These are phyloP conservation scores for Tulasnella sp. DNA, from an alignment of 768 basidiomycete genomes.

Conservation along the genomic window DNA sequence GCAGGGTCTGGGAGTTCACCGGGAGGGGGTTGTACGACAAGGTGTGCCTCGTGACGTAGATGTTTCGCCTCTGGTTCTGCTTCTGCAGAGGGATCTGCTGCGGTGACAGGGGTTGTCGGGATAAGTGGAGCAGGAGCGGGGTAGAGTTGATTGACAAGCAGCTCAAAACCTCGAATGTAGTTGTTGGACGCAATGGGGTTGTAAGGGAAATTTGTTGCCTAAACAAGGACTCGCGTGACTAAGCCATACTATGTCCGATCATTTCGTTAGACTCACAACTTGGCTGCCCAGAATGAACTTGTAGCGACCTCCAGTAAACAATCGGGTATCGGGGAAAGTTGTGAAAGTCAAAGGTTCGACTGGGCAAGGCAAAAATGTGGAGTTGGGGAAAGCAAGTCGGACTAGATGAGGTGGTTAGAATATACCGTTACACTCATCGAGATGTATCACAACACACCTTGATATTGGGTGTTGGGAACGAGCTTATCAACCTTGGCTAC, in stretches of 20 bases:
- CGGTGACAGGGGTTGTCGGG: conserved; percentile 29
- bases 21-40: too few relatives aligned
- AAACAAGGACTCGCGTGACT: too few relatives aligned
- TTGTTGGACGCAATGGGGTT: conserved; percentile 35
- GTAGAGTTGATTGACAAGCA: conserved; percentile 37
- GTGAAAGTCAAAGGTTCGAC: conserved; percentile 42
- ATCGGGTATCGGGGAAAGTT: conserved; percentile 60
- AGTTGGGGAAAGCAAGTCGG: conserved; percentile 31
- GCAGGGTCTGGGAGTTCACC: not conserved
- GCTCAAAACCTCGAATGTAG: conserved; percentile 50
- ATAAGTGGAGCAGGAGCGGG: conserved; percentile 9
- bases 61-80: not conserved
- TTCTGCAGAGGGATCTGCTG: not conserved
- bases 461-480: conserved; percentile 55
- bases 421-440: not conserved
- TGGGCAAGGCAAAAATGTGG: conserved; percentile 39
- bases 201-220: conserved; percentile 61
- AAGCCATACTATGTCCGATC: too few relatives aligned
- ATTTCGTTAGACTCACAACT: conserved; percentile 25
- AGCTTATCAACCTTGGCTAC: conserved; percentile 44
- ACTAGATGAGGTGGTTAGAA: conserved; percentile 26
- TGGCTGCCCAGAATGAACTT: conserved; percentile 60
- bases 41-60: not conserved
- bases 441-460: conserved; percentile 37
- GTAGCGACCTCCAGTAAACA: conserved; percentile 38